Percentiles rank a stretch among this genome's conserved stretches.
These are phyloP conservation scores for Gentiana straminea DNA, from an alignment of 257 asterid genomes.

Conservation along the genomic window DNA sequence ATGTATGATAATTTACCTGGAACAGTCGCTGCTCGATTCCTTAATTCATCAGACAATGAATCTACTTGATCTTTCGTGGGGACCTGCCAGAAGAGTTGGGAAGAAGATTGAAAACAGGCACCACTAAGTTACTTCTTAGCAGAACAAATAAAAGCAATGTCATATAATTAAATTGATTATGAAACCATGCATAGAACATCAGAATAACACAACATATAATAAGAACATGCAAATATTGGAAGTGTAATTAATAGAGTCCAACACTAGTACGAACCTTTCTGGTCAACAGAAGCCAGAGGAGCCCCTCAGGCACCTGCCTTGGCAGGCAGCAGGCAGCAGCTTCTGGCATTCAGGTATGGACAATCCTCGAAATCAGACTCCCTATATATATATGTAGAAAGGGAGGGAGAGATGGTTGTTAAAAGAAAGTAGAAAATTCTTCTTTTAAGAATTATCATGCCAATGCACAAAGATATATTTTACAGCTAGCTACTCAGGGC, in stretches of 20 bases:
- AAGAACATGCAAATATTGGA: too few species aligned
- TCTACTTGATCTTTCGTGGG: constrained; percentile 92
- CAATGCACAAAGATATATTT: too few species aligned
- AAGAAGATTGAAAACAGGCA: not conserved
- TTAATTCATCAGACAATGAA: constrained; percentile 76
- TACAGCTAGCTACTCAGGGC: too few species aligned
- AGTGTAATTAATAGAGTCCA: too few species aligned
- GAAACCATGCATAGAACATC: not conserved
- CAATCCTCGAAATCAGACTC: constrained; percentile 90
- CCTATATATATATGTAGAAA: constrained; percentile 30
- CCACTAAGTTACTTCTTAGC: too few species aligned
- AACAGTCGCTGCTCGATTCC: constrained; percentile 61
- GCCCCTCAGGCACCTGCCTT: constrained; percentile 98
- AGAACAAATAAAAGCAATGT: too few species aligned
- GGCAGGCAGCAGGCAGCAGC: constrained; percentile 72
- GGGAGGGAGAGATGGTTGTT: not conserved
- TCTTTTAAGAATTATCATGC: too few species aligned
- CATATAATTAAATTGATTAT: too few species aligned
- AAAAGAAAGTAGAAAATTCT: too few species aligned
- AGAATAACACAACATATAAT: not conserved
- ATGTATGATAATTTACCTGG: constrained; percentile 46
- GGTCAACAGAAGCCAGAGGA: constrained; percentile 94
- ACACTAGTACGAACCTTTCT: constrained; percentile 51
- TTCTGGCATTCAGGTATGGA: constrained; percentile 98
- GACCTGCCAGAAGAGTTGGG: constrained; percentile 35